A percentile compares a stretch with the other conserved stretches of the same genome.
phyloP scores from a whole-genome alignment of 495 filamentous ascomycete genomes.

The Aspergillus conjunctus region DNA sequence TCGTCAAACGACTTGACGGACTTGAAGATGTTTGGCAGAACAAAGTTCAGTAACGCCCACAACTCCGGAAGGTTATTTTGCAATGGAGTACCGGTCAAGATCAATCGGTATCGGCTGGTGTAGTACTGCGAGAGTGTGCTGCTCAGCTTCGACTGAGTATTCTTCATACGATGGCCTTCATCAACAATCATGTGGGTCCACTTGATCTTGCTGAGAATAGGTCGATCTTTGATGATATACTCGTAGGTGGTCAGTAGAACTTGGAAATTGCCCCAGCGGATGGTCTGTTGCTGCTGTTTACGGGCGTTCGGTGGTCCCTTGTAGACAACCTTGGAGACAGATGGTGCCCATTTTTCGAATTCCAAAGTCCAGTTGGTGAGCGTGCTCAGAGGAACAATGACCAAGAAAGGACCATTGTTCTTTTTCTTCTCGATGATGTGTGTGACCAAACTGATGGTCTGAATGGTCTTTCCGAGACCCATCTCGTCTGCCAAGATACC shows the following conservation, averaged over 20 bases:
- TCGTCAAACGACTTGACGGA: slow-evolving; percentile 99
- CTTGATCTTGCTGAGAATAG: slow-evolving; percentile 92
- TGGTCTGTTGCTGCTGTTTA: slow-evolving; percentile 89
- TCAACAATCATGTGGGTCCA: slow-evolving; percentile 99
- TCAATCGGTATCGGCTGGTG: slow-evolving; percentile 88
- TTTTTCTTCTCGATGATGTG: slow-evolving; percentile 95
- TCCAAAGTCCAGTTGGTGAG: slow-evolving; percentile 98
- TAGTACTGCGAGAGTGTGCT: slow-evolving; percentile 94
- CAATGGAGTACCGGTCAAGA: slow-evolving; percentile 93
- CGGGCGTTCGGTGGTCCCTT: slow-evolving; percentile 89
- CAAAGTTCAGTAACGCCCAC: slow-evolving; percentile 98
- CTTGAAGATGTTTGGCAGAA: slow-evolving; percentile 98
- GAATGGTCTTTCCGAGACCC: slow-evolving; percentile 99
- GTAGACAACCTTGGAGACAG: slow-evolving; percentile 84
- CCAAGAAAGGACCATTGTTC: slow-evolving; percentile 90
- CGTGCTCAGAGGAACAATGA: slow-evolving; percentile 95
- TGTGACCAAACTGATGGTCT: slow-evolving; percentile 96
- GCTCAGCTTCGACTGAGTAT: slow-evolving; percentile 93
- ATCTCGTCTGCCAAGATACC: slow-evolving; percentile 98
- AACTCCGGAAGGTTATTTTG: slow-evolving; percentile 97
- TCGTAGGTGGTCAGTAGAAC: slow-evolving; percentile 97
- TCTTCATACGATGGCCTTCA: slow-evolving; percentile 99
- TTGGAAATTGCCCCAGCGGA: slow-evolving; percentile 93
- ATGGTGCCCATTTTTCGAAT: slow-evolving; percentile 98
- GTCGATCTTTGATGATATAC: slow-evolving; percentile 98